phyloP scores from a whole-genome alignment of 345 rosid genomes.

The Corymbia maculata region DNA sequence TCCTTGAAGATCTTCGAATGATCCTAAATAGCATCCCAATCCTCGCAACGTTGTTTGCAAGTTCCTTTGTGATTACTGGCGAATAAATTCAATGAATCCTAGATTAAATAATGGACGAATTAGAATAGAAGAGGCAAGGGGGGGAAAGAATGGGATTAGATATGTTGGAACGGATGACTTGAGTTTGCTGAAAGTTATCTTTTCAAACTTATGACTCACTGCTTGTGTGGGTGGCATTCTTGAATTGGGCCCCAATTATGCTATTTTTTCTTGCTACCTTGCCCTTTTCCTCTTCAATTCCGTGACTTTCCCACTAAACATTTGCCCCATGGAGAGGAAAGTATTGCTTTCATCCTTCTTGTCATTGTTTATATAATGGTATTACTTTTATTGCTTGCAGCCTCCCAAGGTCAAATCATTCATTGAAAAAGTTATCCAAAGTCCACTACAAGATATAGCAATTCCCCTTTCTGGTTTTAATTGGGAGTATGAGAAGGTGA shows the following conservation, averaged over 20 bases:
- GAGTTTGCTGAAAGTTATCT: not conserved
- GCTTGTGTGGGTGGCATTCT: not conserved
- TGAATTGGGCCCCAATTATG: not conserved
- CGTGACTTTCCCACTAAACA: not conserved
- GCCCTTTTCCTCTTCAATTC: not conserved
- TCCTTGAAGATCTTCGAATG: not conserved
- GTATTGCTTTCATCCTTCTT: not conserved
- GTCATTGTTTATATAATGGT: not conserved
- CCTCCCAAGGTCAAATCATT: constrained; percentile 82
- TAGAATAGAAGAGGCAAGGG: not conserved
- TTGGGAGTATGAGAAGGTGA: constrained; percentile 91
- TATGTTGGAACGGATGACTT: not conserved
- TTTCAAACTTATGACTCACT: not conserved
- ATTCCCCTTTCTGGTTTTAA: constrained; percentile 93
- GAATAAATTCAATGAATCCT: not conserved
- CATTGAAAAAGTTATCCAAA: constrained; percentile 90
- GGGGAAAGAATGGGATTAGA: not conserved
- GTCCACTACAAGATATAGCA: constrained; percentile 94
- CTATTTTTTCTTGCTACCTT: not conserved
- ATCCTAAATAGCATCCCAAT: not conserved
- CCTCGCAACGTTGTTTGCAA: not conserved
- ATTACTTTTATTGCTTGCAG: constrained; percentile 27
- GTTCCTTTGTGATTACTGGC: not conserved
- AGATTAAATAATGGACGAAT: not conserved
- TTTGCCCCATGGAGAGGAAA: not conserved